Conservation (phyloP, 2,329 filamentous ascomycete species). For the Parasarocladium wereldwijsianum region DNA sequence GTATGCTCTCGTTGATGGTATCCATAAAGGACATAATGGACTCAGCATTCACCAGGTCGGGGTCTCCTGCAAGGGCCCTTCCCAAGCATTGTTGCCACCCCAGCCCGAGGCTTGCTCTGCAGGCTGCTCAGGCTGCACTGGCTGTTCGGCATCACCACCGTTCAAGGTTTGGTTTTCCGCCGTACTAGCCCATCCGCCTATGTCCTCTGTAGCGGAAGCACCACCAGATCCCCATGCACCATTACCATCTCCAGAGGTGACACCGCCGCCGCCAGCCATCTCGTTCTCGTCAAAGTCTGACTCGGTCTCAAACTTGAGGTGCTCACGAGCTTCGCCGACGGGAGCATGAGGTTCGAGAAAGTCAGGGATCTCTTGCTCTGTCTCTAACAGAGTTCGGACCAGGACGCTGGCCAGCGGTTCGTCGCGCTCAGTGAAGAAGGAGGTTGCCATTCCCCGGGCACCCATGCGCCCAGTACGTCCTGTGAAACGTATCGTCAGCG, state of each 20-base stretch:
- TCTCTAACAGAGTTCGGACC: constrained; percentile 71
- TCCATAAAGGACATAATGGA: too few species aligned
- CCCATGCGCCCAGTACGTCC: constrained; percentile 91
- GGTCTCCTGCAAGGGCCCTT: too few species aligned
- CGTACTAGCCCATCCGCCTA: too few species aligned
- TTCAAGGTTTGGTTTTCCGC: too few species aligned
- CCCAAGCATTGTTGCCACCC: too few species aligned
- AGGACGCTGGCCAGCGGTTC: constrained; percentile 58
- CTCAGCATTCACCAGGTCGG: too few species aligned
- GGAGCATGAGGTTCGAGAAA: constrained; percentile 58
- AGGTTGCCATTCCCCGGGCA: constrained; percentile 70
- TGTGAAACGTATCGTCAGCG: constrained; percentile 15
- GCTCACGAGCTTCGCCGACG: constrained; percentile 29
- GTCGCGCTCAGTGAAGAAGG: constrained; percentile 73
- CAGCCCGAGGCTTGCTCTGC: too few species aligned
- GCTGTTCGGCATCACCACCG: constrained; percentile 7
- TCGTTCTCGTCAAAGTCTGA: constrained; percentile 33
- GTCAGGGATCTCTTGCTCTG: constrained; percentile 62
- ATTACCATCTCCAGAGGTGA: constrained; percentile 7
- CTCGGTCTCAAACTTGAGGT: constrained; percentile 40
- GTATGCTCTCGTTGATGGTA: too few species aligned
- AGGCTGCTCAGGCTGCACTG: too few species aligned
- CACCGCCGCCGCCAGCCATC: constrained; percentile 13
- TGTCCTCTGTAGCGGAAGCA: constrained; percentile 8
- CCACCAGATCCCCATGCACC: constrained; percentile 7